Evolutionary conservation across 495 filamentous ascomycete genomes (phyloP).

Genomic region (Aspergillus hancockii): DNA sequence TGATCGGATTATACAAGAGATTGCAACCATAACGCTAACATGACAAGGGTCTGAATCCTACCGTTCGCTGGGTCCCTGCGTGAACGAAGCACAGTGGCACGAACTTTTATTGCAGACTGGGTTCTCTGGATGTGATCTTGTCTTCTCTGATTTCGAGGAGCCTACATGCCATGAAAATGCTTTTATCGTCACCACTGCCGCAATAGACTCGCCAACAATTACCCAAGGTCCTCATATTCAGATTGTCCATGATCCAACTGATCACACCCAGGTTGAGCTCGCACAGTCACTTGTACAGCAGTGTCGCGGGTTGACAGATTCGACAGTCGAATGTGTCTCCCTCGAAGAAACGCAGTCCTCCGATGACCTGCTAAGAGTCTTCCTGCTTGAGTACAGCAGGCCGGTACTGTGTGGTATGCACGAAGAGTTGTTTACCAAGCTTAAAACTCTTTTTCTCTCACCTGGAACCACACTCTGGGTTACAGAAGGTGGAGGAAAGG

Average conservation of each 20-base stretch:
- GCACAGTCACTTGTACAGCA: neutral
- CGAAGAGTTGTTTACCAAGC: constrained; percentile 2
- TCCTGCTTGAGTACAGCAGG: constrained; percentile 5
- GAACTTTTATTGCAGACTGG: constrained; percentile 15
- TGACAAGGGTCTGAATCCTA: constrained; percentile 13
- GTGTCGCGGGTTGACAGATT: neutral
- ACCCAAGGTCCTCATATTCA: neutral
- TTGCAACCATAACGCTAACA: neutral
- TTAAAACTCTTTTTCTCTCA: constrained; percentile 9
- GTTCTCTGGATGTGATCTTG: constrained; percentile 24
- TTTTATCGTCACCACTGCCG: constrained; percentile 11
- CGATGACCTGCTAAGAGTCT: constrained; percentile 1
- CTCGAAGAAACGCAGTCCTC: neutral
- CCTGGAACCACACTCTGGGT: constrained; percentile 17
- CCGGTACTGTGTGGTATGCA: constrained; percentile 9
- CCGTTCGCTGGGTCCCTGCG: constrained; percentile 17
- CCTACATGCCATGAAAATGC: constrained; percentile 6
- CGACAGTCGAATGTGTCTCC: neutral
- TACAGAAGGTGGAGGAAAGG: constrained; percentile 11
- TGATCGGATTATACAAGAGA: neutral
- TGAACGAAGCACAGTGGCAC: constrained; percentile 23
- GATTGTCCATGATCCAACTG: constrained; percentile 1
- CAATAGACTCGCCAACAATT: neutral
- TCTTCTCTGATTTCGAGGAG: constrained; percentile 6
- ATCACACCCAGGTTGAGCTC: neutral